phyloP scores from a whole-genome alignment of 805 yeast species.

The Spathaspora hagerdaliae region DNA sequence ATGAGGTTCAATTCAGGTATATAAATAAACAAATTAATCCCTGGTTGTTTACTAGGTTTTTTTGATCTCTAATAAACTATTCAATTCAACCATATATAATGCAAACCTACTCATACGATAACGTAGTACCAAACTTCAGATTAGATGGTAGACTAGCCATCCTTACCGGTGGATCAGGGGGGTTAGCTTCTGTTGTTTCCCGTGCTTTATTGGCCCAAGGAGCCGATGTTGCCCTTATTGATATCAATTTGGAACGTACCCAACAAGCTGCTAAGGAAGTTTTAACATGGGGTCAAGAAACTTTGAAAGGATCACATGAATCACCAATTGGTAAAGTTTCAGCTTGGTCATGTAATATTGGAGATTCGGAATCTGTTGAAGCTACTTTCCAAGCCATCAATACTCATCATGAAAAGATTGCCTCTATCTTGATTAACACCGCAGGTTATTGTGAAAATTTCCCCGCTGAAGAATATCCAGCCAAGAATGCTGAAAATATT shows the following conservation, averaged over 20 bases:
- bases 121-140: constrained; percentile 60
- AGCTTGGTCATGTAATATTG: constrained; percentile 73
- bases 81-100: background rate
- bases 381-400: constrained; percentile 49
- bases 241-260: constrained; percentile 59
- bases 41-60: no score
- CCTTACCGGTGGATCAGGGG: constrained; percentile 82
- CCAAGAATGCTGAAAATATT: constrained; percentile 61
- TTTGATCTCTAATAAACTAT: no score
- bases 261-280: constrained; percentile 49
- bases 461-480: constrained; percentile 75
- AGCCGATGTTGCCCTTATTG: constrained; percentile 70
- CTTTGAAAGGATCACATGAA: constrained; percentile 30
- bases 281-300: constrained; percentile 43
- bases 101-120: constrained; percentile 27
- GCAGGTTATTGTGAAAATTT: constrained; percentile 86
- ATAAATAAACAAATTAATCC: no score
- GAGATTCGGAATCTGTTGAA: constrained; percentile 58
- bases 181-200: constrained; percentile 60
- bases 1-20: no score
- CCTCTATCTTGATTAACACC: constrained; percentile 66
- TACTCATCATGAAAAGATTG: constrained; percentile 55
- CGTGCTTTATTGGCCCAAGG: constrained; percentile 73
- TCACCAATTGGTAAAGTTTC: constrained; percentile 41
- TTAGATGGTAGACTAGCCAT: constrained; percentile 69